Base-by-base conservation (phyloP, 2,329 filamentous ascomycete genomes). In the Helotiales sp. region DNA sequence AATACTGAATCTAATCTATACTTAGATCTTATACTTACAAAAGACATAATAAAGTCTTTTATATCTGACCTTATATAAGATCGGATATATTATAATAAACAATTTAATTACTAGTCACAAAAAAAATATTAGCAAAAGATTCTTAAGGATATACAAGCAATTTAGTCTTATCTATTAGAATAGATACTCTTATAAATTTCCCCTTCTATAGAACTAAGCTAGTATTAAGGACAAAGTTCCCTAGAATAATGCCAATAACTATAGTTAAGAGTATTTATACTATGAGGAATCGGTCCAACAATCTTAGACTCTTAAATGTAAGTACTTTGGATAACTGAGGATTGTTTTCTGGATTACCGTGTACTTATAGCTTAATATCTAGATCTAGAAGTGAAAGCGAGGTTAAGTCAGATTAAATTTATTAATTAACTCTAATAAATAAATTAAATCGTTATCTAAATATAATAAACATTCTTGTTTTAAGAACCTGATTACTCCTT, bases 41-140 rank as follows among this genome's bases (percentile, higher is more conserved):
- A 96, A 85, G 3, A 93, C 81, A 2, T 85, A 80, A 77, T 93
- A 91, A 10, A 96, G 80, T 0, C 87, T 86, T 77, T 96, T 93
- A 78, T 88, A 96, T 47, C 87, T 87, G 6, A 96, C 91, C 78
- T 96, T 96, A 84, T 92, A 96, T 0, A 97, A 82, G 67, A 97
- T 96, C 0, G 93, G 93, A 75, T 96, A 97, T 92, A 97, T 97
- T 93, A 97, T 97, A 49, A 96, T 89, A 1, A 97, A 83, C 0
- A 97, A 80, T 0, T 93, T 93, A 57, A 96, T 81, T 0, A 93
- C 92, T 92, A 68, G 64, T 34, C 6, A 59, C n/a, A n/a, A 11
- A 17, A n/a, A n/a, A n/a, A n/a, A n/a, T n/a, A n/a, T n/a, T n/a
- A n/a, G n/a, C n/a, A n/a, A n/a, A n/a, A n/a, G n/a, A n/a, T n/a